Evolutionary conservation across 441 rosid genomes (phyloP), one percentile per base, ranked within the genome.

Genomic region (Francoa sonchifolia): DNA sequence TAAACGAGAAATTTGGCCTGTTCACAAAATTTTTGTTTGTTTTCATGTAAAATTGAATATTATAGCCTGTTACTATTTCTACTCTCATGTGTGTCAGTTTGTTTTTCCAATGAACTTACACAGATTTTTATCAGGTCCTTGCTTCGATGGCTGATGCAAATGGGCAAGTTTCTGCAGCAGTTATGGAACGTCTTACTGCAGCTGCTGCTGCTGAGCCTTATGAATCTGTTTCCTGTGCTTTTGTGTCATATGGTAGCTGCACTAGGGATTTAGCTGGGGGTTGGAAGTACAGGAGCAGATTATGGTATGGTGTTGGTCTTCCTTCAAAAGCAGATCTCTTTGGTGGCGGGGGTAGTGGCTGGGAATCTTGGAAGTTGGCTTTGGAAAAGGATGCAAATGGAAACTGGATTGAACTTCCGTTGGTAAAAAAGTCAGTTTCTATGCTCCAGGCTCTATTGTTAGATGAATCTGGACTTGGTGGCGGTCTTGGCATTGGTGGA

Each of bases 91-190:
- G 13, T 63, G n/a, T n/a, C n/a, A n/a, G n/a, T 48, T 54, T 44
- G 50, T 20, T 25, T 31, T 50, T 38, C 37, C 33, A n/a, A 28
- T 23, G 40, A 31, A 45, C 59, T 72, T 42, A 58, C 49, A 19
- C 29, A 39, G 27, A 29, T 42, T 59, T 39, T 18, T 45, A 52
- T 33, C 65, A 93, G 99, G 86, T 84, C 55, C 95, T 88, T 54
- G 90, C 97, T 60, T 85, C 97, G 65, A 87, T 93, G 99, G 96
- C 97, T 61, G 99, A 88, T 77, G 76, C 88, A 38, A 88, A 77
- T 61, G 97, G 99, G 61, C 94, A 69, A 74, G 77, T 88, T 55
- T 88, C 99, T 58, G 74, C 90, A 33, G 52, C 77, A 47, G 84
- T 66, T 48, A 84, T 93, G 97, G 99, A 93, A 70, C 89, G 97